These are phyloP conservation scores for Breviolum minutum DNA, from an alignment of 73 alveolate species.

Conservation along the genomic window DNA sequence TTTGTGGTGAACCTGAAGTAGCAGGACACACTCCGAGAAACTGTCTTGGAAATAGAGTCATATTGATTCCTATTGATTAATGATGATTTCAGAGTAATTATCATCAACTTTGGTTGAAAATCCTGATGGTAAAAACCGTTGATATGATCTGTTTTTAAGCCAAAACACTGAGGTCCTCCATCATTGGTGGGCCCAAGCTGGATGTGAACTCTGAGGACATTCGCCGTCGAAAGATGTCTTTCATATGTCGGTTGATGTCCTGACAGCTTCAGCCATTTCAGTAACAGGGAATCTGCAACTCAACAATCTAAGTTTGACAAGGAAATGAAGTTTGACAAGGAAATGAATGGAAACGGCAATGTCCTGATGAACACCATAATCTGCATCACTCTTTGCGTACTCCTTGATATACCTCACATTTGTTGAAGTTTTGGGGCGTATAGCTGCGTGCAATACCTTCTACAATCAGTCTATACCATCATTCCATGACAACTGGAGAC, in stretches of 20 bases:
- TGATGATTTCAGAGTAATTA: too few species aligned
- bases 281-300: background rate
- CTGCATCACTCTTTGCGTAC: slow-evolving; percentile 67
- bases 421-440: background rate
- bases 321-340: too few species aligned
- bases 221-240: slow-evolving; percentile 50
- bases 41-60: too few species aligned
- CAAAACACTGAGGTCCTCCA: slow-evolving; percentile 35
- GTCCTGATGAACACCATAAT: slow-evolving; percentile 90
- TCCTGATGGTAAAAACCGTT: background rate
- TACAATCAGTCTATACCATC: too few species aligned
- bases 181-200: slow-evolving; percentile 20
- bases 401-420: slow-evolving; percentile 71
- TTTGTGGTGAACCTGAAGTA: slow-evolving; percentile 25
- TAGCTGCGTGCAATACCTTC: background rate
- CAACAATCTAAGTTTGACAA: background rate
- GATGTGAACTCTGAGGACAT: slow-evolving; percentile 94
- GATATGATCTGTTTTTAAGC: background rate
- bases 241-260: slow-evolving; percentile 76
- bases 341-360: background rate
- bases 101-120: too few species aligned
- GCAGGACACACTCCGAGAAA: background rate
- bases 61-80: too few species aligned
- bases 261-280: background rate
- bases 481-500: background rate